phyloP scores from a whole-genome alignment of 306 rosid species.

The Trifolium repens region DNA sequence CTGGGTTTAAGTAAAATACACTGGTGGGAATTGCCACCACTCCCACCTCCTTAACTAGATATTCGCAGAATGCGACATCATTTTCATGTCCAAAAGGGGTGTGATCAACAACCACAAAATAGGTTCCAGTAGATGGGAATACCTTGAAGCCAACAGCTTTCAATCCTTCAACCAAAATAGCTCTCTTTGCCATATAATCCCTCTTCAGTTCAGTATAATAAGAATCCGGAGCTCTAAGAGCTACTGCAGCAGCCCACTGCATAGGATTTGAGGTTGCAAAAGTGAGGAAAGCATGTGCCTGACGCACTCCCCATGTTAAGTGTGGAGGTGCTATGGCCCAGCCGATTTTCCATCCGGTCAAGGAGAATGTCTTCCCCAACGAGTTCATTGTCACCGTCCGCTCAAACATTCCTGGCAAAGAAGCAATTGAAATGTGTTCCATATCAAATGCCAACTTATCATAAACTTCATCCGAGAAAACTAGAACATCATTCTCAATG shows the following conservation, averaged over 20 bases:
- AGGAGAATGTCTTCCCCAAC: slow-evolving; percentile 88
- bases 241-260: slow-evolving; percentile 90
- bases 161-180: slow-evolving; percentile 84
- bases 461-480: slow-evolving; percentile 85
- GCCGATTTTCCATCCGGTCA: slow-evolving; percentile 93
- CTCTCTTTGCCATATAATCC: slow-evolving; percentile 78
- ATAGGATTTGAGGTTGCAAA: slow-evolving; percentile 82
- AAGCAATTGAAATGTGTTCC: slow-evolving; percentile 85
- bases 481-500: slow-evolving; percentile 83
- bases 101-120: slow-evolving; percentile 92
- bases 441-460: slow-evolving; percentile 89
- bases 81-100: slow-evolving; percentile 86
- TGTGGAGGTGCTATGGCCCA: slow-evolving; percentile 90
- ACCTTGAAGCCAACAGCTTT: slow-evolving; percentile 83
- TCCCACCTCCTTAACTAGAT: slow-evolving; percentile 89
- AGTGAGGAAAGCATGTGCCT: slow-evolving; percentile 71
- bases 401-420: slow-evolving; percentile 91
- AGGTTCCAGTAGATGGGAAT: slow-evolving; percentile 86
- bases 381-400: slow-evolving; percentile 90
- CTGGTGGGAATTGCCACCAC: slow-evolving; percentile 96
- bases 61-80: slow-evolving; percentile 84
- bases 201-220: slow-evolving; percentile 73
- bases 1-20: slow-evolving; percentile 89
- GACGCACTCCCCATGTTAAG: slow-evolving; percentile 85
- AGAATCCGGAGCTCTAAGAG: slow-evolving; percentile 90